Base-by-base conservation (phyloP, 2,329 filamentous ascomycete genomes). In the Ceratocystis destructans region DNA sequence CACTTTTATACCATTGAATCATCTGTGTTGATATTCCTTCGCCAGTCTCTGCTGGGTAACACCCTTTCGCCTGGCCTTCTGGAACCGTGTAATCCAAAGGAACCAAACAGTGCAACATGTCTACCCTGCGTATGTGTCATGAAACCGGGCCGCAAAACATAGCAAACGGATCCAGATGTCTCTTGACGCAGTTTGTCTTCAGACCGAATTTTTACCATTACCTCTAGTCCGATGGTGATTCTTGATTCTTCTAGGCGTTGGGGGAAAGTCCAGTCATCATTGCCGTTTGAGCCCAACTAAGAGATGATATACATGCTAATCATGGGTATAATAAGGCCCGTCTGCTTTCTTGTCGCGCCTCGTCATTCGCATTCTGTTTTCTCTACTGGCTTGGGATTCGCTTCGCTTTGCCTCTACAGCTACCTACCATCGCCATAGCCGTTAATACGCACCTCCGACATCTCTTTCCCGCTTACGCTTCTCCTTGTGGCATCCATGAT, bases 11-110 rank as follows among this genome's bases (percentile, higher is more conserved):
- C n/a, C 17, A 59, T 20, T 59, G 55, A 59, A 8, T 37, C 25
- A 37, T n/a, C 25, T 33, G 55, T 59, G 33, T 59, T n/a, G 55
- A 25, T 5, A 7, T 59, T 37, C 31, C 33, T 37, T 59, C 15
- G 55, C 28, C 28, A 20, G 28, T 37, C 17, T 31, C 5, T 37
- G 28, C 22, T 28, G 15, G 31, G 55, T 59, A n/a, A 59, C 55
- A 59, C 55, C 55, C 55, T 59, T 59, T 59, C 55, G 55, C 55
- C 31, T 59, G 28, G 17, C 31, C 15, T 37, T 59, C 28, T 59
- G 31, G 55, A 37, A 59, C 25, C 17, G 31, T 17, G 55, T 37
- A n/a, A 31, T 59, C 31, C 28, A 57, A 17, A 57, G 12, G 33
- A 20, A n/a, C 53, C 33, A 31, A n/a, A 25, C n/a, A 15, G 12